Percentiles rank a stretch among this genome's conserved stretches.
These are phyloP conservation scores for Emergomyces orientalis DNA, from an alignment of 2,329 filamentous ascomycete species.

Conservation along the genomic window DNA sequence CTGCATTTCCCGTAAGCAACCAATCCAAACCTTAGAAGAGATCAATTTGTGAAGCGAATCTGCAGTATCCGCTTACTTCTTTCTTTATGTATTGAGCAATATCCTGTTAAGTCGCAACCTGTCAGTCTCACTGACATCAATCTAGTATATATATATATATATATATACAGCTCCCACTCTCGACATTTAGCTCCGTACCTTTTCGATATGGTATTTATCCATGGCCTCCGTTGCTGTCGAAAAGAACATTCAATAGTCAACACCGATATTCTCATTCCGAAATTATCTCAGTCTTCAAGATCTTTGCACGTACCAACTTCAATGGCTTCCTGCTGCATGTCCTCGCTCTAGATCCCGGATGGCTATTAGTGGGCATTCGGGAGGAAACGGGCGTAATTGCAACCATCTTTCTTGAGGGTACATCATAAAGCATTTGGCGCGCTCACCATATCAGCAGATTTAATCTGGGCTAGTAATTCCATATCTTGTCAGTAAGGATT, in stretches of 20 bases:
- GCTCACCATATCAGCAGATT: conserved; percentile 91
- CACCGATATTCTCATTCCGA: not conserved
- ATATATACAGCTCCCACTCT: conserved; percentile 3
- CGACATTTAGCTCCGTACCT: conserved; percentile 40
- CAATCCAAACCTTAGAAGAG: conserved; percentile 8
- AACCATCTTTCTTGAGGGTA: conserved; percentile 25
- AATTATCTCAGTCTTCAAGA: not conserved
- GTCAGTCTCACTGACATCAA: conserved; percentile 13
- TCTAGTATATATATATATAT: conserved; percentile 1
- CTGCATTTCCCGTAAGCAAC: conserved; percentile 41
- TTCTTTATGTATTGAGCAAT: conserved; percentile 95
- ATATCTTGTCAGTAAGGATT: not conserved
- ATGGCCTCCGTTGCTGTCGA: conserved; percentile 58
- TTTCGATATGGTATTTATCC: conserved; percentile 63
- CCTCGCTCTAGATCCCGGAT: conserved; percentile 62
- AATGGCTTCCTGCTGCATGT: conserved; percentile 93
- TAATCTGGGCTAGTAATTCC: conserved; percentile 69
- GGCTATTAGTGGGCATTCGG: conserved; percentile 16
- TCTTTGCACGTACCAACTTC: conserved; percentile 67
- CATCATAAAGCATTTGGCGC: not conserved
- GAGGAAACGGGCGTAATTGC: conserved; percentile 7
- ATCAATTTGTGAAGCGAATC: not conserved
- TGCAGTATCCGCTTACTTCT: conserved; percentile 50
- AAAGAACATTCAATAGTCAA: conserved; percentile 21
- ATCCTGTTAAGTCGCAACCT: conserved; percentile 50